Conservation (phyloP, 176 grass and related monocot species). For the Triticum timopheevii region DNA sequence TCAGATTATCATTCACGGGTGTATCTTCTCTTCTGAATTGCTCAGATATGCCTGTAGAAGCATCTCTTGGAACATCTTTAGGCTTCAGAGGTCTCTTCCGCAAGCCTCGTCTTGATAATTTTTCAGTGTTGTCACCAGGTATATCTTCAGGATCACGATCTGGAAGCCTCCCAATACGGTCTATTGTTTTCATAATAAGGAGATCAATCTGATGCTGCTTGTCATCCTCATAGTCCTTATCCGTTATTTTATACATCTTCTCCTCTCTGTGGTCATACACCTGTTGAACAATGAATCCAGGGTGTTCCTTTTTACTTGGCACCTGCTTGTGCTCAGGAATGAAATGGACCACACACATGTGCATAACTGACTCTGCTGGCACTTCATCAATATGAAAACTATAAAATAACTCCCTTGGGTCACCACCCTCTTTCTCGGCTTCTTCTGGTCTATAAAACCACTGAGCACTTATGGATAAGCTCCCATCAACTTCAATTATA, state of each 20-base stretch:
- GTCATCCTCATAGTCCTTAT: constrained; percentile 76
- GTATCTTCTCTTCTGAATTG: constrained; percentile 65
- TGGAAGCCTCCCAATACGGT: constrained; percentile 71
- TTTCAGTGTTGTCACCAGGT: constrained; percentile 48
- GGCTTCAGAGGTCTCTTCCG: constrained; percentile 45
- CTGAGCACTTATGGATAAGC: constrained; percentile 71
- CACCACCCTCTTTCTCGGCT: constrained; percentile 76
- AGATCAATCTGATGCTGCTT: constrained; percentile 74
- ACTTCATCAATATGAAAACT: constrained; percentile 90
- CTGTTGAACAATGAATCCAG: constrained; percentile 94
- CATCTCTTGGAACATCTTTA: constrained; percentile 65
- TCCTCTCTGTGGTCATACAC: constrained; percentile 75
- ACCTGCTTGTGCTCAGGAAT: constrained; percentile 82
- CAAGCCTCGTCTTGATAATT: constrained; percentile 37
- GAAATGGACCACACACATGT: constrained; percentile 91
- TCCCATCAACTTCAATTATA: constrained; percentile 61
- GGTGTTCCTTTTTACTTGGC: constrained; percentile 74
- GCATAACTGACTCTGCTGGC: constrained; percentile 94
- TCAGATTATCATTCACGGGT: constrained; percentile 60
- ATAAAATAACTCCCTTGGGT: constrained; percentile 90
- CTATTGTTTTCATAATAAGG: constrained; percentile 77
- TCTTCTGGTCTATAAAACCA: constrained; percentile 99
- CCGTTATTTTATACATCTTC: constrained; percentile 76
- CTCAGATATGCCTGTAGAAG: constrained; percentile 30
- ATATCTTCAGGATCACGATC: constrained; percentile 59